Evolutionary conservation across 2,329 filamentous ascomycete genomes (phyloP), one percentile per base, ranked within the genome.

Genomic region (Colletotrichum theobromicola): DNA sequence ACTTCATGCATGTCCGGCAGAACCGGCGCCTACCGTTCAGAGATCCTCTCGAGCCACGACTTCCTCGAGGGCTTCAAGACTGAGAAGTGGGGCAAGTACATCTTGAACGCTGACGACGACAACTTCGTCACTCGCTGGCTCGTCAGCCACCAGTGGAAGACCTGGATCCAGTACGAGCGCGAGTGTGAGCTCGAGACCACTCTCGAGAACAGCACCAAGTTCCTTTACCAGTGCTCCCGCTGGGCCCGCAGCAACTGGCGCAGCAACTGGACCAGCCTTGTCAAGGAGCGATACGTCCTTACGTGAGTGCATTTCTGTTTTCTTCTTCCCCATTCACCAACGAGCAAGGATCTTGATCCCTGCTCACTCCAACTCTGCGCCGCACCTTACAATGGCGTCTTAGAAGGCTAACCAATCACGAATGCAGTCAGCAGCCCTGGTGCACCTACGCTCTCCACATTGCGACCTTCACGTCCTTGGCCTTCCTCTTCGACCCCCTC

Each of bases 201-300:
- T 4, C 89, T 98, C 53, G 96, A 98, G 84, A 94, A 96, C 82
- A 94, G 96, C 82, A 88, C 90, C 71, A 97, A 96, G 81, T 98
- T 98, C 81, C 87, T 98, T 77, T 96, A 95, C 82, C 96, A 98
- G 85, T 98, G 96, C 85, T 92, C 96, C 61, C 91, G 96, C 62
- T 98, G 96, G 96, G 95, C 97, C 57, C 93, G 96, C 80, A 98
- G 96, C 88, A 98, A 98, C 85, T 98, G 96, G 96, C 91, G 96
- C 82, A 98, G 95, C 87, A 98, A 98, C 84, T 93, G 95, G 84
- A 98, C 95, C 67, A 98, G 95, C 84, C 89, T 98, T 81, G 90
- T 96, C 77, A 91, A 91, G 77, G 96, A 98, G 85, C 88, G 93
- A 82, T 91, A 95, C 81, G 94, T 98, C 80, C 95, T 94, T 92